Evolutionary conservation across 257 asterid genomes (phyloP).

Genomic region (Pogostemon cablin): DNA sequence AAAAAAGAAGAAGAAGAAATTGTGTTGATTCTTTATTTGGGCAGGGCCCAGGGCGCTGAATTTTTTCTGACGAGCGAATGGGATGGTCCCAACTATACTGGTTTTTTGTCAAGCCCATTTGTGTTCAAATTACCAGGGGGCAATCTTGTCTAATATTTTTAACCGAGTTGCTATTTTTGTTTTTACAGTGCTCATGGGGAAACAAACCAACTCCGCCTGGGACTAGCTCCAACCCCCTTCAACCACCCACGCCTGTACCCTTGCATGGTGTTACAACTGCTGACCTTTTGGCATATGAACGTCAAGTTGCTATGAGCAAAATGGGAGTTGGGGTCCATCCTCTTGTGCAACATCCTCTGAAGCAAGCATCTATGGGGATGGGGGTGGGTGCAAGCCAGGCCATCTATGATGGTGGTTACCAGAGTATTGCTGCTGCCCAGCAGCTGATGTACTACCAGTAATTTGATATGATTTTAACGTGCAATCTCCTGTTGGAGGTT

Average conservation of each 20-base stretch:
- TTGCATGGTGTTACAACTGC: constrained; percentile 58
- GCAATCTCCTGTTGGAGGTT: background rate
- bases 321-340: constrained; percentile 74
- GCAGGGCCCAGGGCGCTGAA: no score
- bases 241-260: constrained; percentile 71
- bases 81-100: no score
- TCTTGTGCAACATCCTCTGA: constrained; percentile 56
- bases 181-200: constrained; percentile 85
- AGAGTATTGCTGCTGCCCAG: constrained; percentile 74
- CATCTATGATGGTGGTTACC: constrained; percentile 85
- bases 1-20: no score
- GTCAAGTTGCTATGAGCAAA: constrained; percentile 81
- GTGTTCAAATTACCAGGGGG: background rate
- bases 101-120: background rate
- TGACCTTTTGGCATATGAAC: constrained; percentile 69
- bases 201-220: constrained; percentile 95
- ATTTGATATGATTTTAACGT: constrained; percentile 22
- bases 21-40: no score
- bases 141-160: background rate
- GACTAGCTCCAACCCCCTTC: constrained; percentile 82
- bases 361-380: constrained; percentile 63
- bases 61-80: no score
- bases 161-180: background rate
- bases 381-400: constrained; percentile 83
- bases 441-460: constrained; percentile 92